A percentile compares a stretch with the other conserved stretches of the same genome.
phyloP scores from a whole-genome alignment of 1,284 basidiomycete genomes.

The Moesziomyces sp. region DNA sequence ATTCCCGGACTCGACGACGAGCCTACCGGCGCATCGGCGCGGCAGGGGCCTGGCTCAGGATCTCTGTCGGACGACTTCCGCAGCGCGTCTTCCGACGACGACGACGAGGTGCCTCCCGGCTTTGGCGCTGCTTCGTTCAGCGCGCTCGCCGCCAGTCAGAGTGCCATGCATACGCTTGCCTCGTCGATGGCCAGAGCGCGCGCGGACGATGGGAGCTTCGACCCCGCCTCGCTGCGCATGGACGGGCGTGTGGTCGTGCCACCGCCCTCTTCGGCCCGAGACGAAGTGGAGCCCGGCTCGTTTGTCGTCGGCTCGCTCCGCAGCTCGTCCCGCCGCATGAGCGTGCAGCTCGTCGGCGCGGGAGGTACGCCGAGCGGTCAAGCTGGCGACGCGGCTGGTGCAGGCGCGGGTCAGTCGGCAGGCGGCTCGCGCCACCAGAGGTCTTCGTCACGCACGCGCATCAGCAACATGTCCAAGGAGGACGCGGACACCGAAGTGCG shows the following conservation, averaged over 20 bases:
- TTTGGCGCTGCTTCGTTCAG: constrained; percentile 56
- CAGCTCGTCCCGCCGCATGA: constrained; percentile 40
- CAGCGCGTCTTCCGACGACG: constrained; percentile 41
- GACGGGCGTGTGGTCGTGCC: constrained; percentile 50
- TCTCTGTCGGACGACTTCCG: constrained; percentile 38
- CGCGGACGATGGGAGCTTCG: constrained; percentile 43
- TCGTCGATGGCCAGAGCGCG: constrained; percentile 38
- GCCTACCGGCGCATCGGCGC: background rate
- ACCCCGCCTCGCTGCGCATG: constrained; percentile 56
- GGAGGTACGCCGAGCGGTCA: constrained; percentile 10
- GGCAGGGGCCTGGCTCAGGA: constrained; percentile 19
- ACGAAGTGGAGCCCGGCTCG: constrained; percentile 22
- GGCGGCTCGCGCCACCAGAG: constrained; percentile 20
- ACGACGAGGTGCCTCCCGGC: constrained; percentile 35
- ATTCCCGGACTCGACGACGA: constrained; percentile 34
- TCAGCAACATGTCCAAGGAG: constrained; percentile 48
- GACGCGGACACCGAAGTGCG: constrained; percentile 44
- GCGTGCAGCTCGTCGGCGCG: constrained; percentile 28
- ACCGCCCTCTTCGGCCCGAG: constrained; percentile 18
- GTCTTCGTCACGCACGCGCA: constrained; percentile 45
- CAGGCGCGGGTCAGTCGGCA: background rate
- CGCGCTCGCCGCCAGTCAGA: constrained; percentile 49
- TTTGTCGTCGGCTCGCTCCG: constrained; percentile 45
- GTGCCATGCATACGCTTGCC: constrained; percentile 37
- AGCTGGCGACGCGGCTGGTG: constrained; percentile 8